These are phyloP conservation scores for Rugosomyces carneus DNA, from an alignment of 1,284 basidiomycete genomes.

Conservation along the genomic window DNA sequence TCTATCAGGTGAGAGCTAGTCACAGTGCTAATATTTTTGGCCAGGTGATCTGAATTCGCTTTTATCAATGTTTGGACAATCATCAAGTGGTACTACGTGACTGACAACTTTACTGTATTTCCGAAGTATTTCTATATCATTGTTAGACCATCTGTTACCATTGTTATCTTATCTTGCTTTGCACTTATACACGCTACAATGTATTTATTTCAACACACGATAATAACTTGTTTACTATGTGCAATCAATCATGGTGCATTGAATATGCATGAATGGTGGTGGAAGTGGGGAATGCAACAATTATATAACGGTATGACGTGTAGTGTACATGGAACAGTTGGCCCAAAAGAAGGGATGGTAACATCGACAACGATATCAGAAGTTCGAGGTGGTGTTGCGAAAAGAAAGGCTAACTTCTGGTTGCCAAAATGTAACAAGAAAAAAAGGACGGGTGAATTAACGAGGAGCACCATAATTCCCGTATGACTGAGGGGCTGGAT, in stretches of 20 bases:
- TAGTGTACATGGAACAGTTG: background rate
- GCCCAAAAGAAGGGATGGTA: background rate
- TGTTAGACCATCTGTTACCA: too few relatives aligned
- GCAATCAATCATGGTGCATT: too few relatives aligned
- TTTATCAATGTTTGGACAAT: conserved; percentile 41
- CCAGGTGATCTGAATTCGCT: conserved; percentile 40
- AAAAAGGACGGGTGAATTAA: background rate
- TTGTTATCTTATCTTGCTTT: background rate
- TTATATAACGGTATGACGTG: background rate
- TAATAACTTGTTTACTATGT: too few relatives aligned
- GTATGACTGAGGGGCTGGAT: conserved; percentile 25
- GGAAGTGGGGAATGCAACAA: too few relatives aligned
- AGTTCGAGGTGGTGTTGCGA: background rate
- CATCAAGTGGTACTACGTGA: conserved; percentile 9
- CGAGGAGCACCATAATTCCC: conserved; percentile 25
- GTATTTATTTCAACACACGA: background rate
- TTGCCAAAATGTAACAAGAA: background rate
- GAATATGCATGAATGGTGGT: too few relatives aligned
- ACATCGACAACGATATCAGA: background rate
- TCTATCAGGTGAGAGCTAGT: background rate
- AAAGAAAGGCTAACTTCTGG: background rate
- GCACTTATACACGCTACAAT: background rate
- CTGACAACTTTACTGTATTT: too few relatives aligned
- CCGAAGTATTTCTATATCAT: too few relatives aligned
- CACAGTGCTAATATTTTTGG: background rate